A percentile compares a stretch with the other conserved stretches of the same genome.
Evolutionary conservation across 1,284 basidiomycete species (phyloP).

Genomic region (Microbotryum silenes-acaulis): DNA sequence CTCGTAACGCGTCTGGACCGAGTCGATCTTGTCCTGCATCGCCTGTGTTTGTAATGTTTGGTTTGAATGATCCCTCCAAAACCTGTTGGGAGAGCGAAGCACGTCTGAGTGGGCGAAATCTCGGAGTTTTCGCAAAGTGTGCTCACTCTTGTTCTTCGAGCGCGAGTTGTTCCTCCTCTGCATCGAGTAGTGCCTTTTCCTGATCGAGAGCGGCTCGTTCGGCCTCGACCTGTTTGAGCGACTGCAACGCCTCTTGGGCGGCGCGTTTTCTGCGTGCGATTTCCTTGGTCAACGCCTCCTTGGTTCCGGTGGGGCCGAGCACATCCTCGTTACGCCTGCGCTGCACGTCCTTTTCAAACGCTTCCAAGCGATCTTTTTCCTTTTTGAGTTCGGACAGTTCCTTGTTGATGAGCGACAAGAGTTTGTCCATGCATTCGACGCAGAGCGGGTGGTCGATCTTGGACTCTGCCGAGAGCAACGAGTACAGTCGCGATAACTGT

Average conservation of each 20-base stretch:
- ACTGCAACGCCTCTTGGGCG: slow-evolving; percentile 8
- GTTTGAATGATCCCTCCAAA: slow-evolving; percentile 71
- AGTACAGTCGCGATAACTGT: slow-evolving; percentile 15
- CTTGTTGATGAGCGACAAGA: slow-evolving; percentile 66
- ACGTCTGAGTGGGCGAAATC: too few relatives aligned
- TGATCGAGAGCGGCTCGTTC: slow-evolving; percentile 36
- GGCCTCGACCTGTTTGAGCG: slow-evolving; percentile 48
- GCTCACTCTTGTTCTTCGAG: slow-evolving; percentile 69
- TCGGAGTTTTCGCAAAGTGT: too few relatives aligned
- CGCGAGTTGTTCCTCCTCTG: slow-evolving; percentile 63
- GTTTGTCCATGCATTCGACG: slow-evolving; percentile 78
- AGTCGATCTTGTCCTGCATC: slow-evolving; percentile 60
- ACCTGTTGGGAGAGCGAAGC: slow-evolving; percentile 47
- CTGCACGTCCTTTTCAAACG: slow-evolving; percentile 76
- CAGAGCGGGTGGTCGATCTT: slow-evolving; percentile 84
- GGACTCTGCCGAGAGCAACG: slow-evolving; percentile 16
- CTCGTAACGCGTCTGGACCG: slow-evolving; percentile 56
- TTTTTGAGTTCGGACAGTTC: slow-evolving; percentile 80
- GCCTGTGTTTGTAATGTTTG: slow-evolving; percentile 58
- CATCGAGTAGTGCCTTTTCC: slow-evolving; percentile 41
- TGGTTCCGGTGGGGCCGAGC: background rate
- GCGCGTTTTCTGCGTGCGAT: slow-evolving; percentile 1
- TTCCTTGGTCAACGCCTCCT: slow-evolving; percentile 56
- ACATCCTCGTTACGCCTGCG: slow-evolving; percentile 40
- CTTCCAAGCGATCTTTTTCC: slow-evolving; percentile 85